A percentile compares a stretch with the other conserved stretches of the same genome.
phyloP scores from a whole-genome alignment of 2,329 filamentous ascomycete genomes.

The Alternaria longipes region DNA sequence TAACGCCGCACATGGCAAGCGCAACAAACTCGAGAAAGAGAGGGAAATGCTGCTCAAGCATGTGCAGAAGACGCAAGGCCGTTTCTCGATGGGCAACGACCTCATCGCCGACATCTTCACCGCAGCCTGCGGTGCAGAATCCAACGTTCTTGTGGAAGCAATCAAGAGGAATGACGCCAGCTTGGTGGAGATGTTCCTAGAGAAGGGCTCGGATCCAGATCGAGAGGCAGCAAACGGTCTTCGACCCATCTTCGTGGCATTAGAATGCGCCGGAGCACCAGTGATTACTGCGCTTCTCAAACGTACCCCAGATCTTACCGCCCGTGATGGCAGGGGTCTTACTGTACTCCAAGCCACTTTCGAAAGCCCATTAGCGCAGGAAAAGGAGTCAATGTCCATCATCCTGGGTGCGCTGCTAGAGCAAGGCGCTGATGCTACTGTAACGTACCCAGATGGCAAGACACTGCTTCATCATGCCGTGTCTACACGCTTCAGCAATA shows the following conservation, averaged over 20 bases:
- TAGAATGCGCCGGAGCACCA: constrained; percentile 35
- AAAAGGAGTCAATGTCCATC: constrained; percentile 32
- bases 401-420: constrained; percentile 39
- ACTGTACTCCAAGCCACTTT: constrained; percentile 40
- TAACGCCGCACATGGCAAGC: constrained; percentile 37
- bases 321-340: constrained; percentile 32
- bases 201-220: constrained; percentile 43
- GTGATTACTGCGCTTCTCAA: constrained; percentile 41
- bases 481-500: constrained; percentile 20
- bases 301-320: constrained; percentile 39
- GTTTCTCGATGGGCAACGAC: constrained; percentile 43
- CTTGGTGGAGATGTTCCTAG: constrained; percentile 43
- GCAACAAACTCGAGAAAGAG: constrained; percentile 40
- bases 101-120: constrained; percentile 45
- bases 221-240: constrained; percentile 33
- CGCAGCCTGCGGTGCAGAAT: constrained; percentile 45
- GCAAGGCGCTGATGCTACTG: constrained; percentile 32
- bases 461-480: constrained; percentile 45
- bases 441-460: constrained; percentile 38
- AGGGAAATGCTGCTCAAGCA: constrained; percentile 45
- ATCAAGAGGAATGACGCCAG: constrained; percentile 41
- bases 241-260: constrained; percentile 40
- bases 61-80: constrained; percentile 37
- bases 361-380: constrained; percentile 34
- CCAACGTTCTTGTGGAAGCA: constrained; percentile 44